Conservation (phyloP, 768 basidiomycete species). For the Rhizopogon sp. region DNA sequence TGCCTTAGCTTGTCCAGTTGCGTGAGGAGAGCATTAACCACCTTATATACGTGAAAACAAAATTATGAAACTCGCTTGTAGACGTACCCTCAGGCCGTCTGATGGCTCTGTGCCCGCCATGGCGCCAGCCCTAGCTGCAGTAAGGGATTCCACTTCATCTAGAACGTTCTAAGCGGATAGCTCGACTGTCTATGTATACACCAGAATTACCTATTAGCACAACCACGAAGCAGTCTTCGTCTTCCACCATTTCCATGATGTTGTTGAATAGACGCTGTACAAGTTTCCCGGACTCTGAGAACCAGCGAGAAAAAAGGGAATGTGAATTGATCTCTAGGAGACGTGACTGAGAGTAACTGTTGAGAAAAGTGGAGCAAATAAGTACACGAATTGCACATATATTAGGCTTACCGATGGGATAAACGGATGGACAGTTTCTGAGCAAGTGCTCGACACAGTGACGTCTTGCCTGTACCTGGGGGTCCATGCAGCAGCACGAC, state of each 20-base stretch:
- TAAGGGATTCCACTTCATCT: slow-evolving; percentile 97
- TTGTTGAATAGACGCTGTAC: slow-evolving; percentile 89
- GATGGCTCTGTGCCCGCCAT: slow-evolving; percentile 96
- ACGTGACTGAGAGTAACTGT: slow-evolving; percentile 80
- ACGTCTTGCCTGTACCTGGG: slow-evolving; percentile 97
- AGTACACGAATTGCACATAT: background rate
- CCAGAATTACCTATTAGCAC: slow-evolving; percentile 76
- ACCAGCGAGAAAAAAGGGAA: slow-evolving; percentile 98
- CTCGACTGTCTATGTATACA: background rate
- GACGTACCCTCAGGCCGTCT: slow-evolving; percentile 79
- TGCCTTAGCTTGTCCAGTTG: slow-evolving; percentile 95
- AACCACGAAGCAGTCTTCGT: slow-evolving; percentile 86
- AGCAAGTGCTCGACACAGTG: slow-evolving; percentile 88
- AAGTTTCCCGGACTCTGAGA: slow-evolving; percentile 97
- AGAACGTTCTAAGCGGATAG: slow-evolving; percentile 2
- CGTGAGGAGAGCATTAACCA: slow-evolving; percentile 95
- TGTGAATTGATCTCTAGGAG: slow-evolving; percentile 98
- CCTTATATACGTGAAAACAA: slow-evolving; percentile 41
- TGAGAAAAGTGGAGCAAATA: slow-evolving; percentile 1
- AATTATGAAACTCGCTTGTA: background rate
- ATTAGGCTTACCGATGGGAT: slow-evolving; percentile 59
- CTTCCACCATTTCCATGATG: slow-evolving; percentile 88
- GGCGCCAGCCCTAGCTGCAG: slow-evolving; percentile 89
- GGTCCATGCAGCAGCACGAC: slow-evolving; percentile 94
- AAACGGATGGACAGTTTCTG: slow-evolving; percentile 93